Evolutionary conservation across 2,329 filamentous ascomycete species (phyloP), one percentile per base, ranked within the genome.

Genomic region (Knufia petricola): DNA sequence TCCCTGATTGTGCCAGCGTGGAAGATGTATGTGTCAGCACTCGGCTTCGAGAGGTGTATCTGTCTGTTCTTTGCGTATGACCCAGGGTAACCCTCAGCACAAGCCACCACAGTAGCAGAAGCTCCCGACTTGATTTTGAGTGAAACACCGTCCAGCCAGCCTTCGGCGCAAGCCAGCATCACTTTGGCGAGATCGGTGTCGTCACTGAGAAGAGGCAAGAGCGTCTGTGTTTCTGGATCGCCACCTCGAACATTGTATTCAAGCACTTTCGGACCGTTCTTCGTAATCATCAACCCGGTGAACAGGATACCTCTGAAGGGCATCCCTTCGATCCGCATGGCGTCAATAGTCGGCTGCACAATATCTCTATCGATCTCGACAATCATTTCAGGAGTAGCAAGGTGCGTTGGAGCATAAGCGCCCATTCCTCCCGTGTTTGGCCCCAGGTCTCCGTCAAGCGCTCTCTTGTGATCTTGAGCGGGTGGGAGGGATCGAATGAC

Each of bases 351-450:
- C 4, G 90, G 89, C 64, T 88, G 80, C n/a, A 96, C 77, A 48
- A 95, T 84, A 28, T 84, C 85, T 49, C 75, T 74, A 63, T 95
- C 84, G 52, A 98, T 81, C 52, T 81, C 75, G 15, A 82, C 82
- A 15, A 92, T 76, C n/a, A 94, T 73, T 52, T 83, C 79, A 45
- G 81, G 77, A 0, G 83, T 84, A 24, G 84, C 82, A 59, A 89
- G 82, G 55, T 79, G 84, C 1, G 89, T 94, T n/a, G 86, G 86
- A 13, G 89, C 88, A 66, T 96, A 96, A 63, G 88, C 95, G 45
- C 92, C 92, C 92, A 96, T 96, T 34, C 92, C 92, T 51, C 90
- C 92, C 1, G 92, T 96, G 69, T 96, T 96, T 31, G 88, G 86
- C 1, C 92, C 92, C 43, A 79, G 76, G 63, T 96, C 90, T 48